Evolutionary conservation across 2,329 filamentous ascomycete genomes (phyloP), one percentile per base, ranked within the genome.

Genomic region (Dryadomyces sulphureus): DNA sequence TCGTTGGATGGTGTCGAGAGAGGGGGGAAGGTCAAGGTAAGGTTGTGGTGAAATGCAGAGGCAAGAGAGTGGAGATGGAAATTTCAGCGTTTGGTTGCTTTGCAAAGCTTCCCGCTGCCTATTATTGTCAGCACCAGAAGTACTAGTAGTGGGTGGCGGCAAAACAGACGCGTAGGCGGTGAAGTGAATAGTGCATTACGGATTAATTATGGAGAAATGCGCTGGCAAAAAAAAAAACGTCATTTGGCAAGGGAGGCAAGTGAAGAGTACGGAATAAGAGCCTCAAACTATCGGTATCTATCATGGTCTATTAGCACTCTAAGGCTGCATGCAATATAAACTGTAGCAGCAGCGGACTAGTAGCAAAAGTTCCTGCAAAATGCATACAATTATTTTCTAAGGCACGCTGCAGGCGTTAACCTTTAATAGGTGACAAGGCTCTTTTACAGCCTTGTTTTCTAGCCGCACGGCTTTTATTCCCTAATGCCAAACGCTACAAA

Each of bases 21-120:
- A 19, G 20, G 12, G 24, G 36, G 16, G 8, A 38, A 45, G 35
- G 14, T 9, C 24, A 75, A 74, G 74, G 75, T 56, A 57, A 44
- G 42, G 42, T 44, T 36, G 42, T 38, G 34, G 34, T 36, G 34
- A n/a, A 32, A 38, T 20, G 19, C 35, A 44, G 32, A 27, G 34
- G 17, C 17, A 32, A 38, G 32, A n/a, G 21, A 44, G 42, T 38
- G 34, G 42, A 44, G 42, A 44, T 44, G 42, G 34, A 44, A 43
- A 44, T 44, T 44, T 44, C 42, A 38, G 42, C 19, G 32, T 44
- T 44, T 38, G 20, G 22, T 24, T 43, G 27, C 27, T 32, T 41
- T 38, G 43, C 34, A 45, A 45, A 45, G 36, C 36, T 45, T 32
- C 36, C 27, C 35, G 36, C 27, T 40, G 25, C 35, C 43, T 45